Conservation (phyloP, 2,329 filamentous ascomycete genomes). For the Scolecobasidium constrictum region DNA sequence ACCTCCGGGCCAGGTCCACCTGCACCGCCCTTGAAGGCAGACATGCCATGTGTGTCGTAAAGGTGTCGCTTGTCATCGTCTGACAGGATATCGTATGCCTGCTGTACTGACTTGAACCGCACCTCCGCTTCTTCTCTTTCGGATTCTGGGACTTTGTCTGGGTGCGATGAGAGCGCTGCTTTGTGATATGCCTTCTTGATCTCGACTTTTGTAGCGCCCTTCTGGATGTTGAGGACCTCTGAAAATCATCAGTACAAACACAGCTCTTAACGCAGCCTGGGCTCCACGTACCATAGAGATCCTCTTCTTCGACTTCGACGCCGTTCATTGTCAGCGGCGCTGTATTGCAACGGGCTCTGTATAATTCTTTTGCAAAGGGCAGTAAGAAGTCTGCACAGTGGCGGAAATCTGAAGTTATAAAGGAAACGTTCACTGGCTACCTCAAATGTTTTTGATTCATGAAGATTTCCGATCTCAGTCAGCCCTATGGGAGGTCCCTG, state of each 20-base stretch:
- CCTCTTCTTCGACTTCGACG: slow-evolving; percentile 35
- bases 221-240: slow-evolving; percentile 73
- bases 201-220: slow-evolving; percentile 61
- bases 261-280: neutral
- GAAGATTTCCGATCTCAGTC: too few relatives aligned
- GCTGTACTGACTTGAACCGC: slow-evolving; percentile 84
- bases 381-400: too few relatives aligned
- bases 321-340: too few relatives aligned
- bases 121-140: slow-evolving; percentile 76
- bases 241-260: slow-evolving; percentile 19
- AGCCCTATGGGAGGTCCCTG: too few relatives aligned
- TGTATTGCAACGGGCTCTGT: too few relatives aligned
- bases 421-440: too few relatives aligned
- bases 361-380: too few relatives aligned
- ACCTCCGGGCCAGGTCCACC: slow-evolving; percentile 42
- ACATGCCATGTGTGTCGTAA: slow-evolving; percentile 94
- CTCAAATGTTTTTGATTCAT: too few relatives aligned
- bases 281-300: slow-evolving; percentile 43
- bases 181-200: slow-evolving; percentile 56
- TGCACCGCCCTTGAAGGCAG: slow-evolving; percentile 73
- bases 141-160: slow-evolving; percentile 86
- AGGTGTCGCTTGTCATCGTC: slow-evolving; percentile 88
- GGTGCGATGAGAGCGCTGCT: slow-evolving; percentile 73
- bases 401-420: too few relatives aligned
- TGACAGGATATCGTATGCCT: slow-evolving; percentile 95